Conservation (phyloP, 768 basidiomycete genomes). For the Leccinum truebloodii region DNA sequence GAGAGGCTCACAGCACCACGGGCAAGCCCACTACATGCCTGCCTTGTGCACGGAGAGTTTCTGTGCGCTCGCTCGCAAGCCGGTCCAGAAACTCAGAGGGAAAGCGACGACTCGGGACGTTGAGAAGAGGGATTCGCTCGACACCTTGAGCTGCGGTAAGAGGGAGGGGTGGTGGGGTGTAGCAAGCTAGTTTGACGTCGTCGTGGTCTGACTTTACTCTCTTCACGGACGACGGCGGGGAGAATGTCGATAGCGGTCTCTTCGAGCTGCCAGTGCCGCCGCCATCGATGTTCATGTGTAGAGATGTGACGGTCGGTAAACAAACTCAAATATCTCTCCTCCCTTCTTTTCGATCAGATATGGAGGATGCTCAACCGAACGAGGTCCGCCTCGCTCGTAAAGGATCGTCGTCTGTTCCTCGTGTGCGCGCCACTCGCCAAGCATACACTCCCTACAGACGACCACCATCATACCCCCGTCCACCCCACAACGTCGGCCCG, state of each 20-base stretch:
- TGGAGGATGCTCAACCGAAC: conserved; percentile 44
- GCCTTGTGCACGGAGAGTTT: conserved; percentile 21
- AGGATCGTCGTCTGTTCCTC: conserved; percentile 31
- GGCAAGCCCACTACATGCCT: conserved; percentile 28
- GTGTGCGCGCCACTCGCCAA: conserved; percentile 17
- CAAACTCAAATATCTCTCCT: conserved; percentile 18
- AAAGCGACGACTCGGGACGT: conserved; percentile 4
- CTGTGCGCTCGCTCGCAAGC: conserved; percentile 20
- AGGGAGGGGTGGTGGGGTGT: conserved; percentile 19
- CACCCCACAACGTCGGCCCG: not conserved
- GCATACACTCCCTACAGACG: not conserved
- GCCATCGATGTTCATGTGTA: conserved; percentile 18
- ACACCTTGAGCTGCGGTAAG: conserved; percentile 26
- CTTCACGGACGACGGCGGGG: conserved; percentile 15
- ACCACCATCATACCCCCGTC: not conserved
- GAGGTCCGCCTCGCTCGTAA: conserved; percentile 38
- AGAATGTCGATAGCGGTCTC: conserved; percentile 11
- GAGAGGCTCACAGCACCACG: conserved; percentile 26
- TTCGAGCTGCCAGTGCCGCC: conserved; percentile 10
- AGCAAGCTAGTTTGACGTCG: conserved; percentile 1
- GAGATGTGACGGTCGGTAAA: conserved; percentile 18
- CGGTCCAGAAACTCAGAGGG: conserved; percentile 14
- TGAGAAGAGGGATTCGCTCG: conserved; percentile 27
- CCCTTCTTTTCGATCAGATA: not conserved
- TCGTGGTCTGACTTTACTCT: conserved; percentile 22